Evolutionary conservation across 2,329 filamentous ascomycete genomes (phyloP).

Genomic region (Dendryphion nanum): DNA sequence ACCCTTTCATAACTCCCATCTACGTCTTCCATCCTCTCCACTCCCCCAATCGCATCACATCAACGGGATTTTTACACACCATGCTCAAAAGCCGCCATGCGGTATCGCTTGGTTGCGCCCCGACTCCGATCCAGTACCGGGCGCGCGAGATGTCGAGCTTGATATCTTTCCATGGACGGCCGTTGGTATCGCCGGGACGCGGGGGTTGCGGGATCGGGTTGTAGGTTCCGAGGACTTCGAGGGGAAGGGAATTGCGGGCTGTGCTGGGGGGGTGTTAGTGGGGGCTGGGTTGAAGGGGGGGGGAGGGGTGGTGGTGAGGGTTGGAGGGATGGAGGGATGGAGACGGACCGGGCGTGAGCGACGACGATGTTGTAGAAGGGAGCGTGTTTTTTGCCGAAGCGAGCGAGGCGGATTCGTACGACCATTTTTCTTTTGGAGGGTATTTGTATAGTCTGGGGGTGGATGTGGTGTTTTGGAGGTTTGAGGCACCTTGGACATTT

Average conservation of each 20-base stretch:
- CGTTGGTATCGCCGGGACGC: slow-evolving; percentile 50
- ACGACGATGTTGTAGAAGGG: slow-evolving; percentile 98
- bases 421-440: slow-evolving; percentile 62
- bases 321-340: slow-evolving; percentile 3
- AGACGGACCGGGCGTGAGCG: slow-evolving; percentile 76
- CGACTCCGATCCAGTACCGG: slow-evolving; percentile 95
- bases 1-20: background rate
- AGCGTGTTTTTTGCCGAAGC: slow-evolving; percentile 83
- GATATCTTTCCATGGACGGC: slow-evolving; percentile 83
- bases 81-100: slow-evolving; percentile 83
- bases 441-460: background rate
- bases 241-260: slow-evolving; percentile 80
- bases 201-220: slow-evolving; percentile 58
- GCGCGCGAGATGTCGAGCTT: slow-evolving; percentile 77
- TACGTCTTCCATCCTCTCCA: slow-evolving; percentile 4
- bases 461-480: background rate
- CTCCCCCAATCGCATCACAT: background rate
- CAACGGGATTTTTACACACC: slow-evolving; percentile 43
- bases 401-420: slow-evolving; percentile 86
- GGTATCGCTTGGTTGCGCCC: slow-evolving; percentile 88
- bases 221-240: slow-evolving; percentile 82
- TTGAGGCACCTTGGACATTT: too few relatives aligned
- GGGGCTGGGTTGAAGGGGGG: background rate
- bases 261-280: slow-evolving; percentile 54
- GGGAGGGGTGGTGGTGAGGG: background rate